These are phyloP conservation scores for Trichocladium antarcticum DNA, from an alignment of 495 filamentous ascomycete species.

Conservation along the genomic window DNA sequence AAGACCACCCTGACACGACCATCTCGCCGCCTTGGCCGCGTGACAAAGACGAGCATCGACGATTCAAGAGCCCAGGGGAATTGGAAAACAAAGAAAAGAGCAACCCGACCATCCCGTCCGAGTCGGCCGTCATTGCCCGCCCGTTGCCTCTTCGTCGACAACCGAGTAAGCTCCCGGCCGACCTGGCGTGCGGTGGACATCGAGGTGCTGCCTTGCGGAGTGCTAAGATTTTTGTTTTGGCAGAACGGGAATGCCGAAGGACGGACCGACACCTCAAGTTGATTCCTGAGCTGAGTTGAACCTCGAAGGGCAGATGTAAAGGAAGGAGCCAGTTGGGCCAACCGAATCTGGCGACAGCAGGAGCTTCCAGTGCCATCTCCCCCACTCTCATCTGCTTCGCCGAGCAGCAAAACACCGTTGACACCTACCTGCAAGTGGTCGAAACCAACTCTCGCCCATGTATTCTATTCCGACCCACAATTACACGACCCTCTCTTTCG, in stretches of 20 bases:
- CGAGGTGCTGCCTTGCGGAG: too few species aligned
- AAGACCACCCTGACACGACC: conserved; percentile 3
- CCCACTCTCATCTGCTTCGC: background rate
- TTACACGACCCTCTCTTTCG: background rate
- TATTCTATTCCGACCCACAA: conserved; percentile 10
- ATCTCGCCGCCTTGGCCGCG: background rate
- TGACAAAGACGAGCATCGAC: conserved; percentile 4
- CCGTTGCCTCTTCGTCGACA: too few species aligned
- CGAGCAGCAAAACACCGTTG: background rate
- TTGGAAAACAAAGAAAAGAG: too few species aligned
- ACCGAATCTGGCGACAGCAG: background rate
- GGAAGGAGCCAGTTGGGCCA: background rate
- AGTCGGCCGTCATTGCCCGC: too few species aligned
- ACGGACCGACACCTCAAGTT: too few species aligned
- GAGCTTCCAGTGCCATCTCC: background rate
- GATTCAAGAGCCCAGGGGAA: background rate
- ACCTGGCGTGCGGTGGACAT: too few species aligned
- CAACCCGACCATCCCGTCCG: too few species aligned
- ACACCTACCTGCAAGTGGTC: background rate
- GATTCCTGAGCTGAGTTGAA: background rate
- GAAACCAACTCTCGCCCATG: conserved; percentile 11
- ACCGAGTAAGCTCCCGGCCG: too few species aligned
- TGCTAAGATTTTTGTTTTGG: too few species aligned
- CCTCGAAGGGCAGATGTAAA: background rate
- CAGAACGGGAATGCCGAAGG: too few species aligned